phyloP scores from a whole-genome alignment of 2,329 filamentous ascomycete species.

The Aureobasidium mangrovei region DNA sequence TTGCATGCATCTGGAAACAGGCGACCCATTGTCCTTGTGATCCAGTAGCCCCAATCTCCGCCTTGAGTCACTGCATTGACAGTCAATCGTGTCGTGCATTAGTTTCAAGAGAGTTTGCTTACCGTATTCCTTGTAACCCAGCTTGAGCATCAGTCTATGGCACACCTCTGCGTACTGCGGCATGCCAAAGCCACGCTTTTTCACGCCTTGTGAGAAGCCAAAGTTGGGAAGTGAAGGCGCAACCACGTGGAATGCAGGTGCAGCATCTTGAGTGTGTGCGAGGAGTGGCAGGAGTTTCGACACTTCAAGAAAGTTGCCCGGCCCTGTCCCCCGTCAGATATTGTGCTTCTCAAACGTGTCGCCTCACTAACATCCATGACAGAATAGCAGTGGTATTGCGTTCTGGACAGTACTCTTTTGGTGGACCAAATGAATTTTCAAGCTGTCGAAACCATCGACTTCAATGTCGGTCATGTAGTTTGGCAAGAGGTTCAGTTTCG shows the following conservation, averaged over 20 bases:
- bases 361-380: conserved; percentile 46
- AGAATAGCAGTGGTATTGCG: conserved; percentile 57
- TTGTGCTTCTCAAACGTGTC: neutral
- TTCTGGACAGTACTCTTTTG: conserved; percentile 40
- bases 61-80: conserved; percentile 41
- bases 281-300: conserved; percentile 50
- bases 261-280: conserved; percentile 48
- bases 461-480: conserved; percentile 48
- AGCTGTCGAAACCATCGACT: conserved; percentile 49
- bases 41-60: conserved; percentile 62
- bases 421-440: conserved; percentile 59
- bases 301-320: conserved; percentile 61
- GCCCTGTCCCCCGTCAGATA: conserved; percentile 29
- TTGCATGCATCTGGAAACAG: conserved; percentile 50
- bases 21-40: conserved; percentile 54
- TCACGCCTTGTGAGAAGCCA: conserved; percentile 41
- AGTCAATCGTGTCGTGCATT: neutral
- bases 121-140: conserved; percentile 57
- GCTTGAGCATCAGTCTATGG: conserved; percentile 59
- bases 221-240: conserved; percentile 49
- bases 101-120: neutral
- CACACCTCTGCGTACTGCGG: conserved; percentile 55
- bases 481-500: conserved; percentile 50
- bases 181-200: conserved; percentile 48
- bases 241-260: conserved; percentile 38